phyloP scores from a whole-genome alignment of 148 eudicot species.

The Talinum fruticosum region DNA sequence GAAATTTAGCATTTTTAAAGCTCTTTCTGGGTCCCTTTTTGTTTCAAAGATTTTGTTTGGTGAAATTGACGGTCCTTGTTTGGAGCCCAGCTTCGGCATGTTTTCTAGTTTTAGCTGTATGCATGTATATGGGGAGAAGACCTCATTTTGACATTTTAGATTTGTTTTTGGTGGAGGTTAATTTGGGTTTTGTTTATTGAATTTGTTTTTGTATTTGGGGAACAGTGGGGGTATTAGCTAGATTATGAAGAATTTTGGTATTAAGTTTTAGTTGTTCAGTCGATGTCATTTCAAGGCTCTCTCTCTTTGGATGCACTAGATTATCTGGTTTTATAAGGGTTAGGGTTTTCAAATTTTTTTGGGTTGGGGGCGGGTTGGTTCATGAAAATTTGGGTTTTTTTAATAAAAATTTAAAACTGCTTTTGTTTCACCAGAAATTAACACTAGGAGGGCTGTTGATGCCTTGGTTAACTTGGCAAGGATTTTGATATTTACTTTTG shows the following conservation, averaged over 20 bases:
- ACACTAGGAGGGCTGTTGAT: not conserved
- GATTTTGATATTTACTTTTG: not conserved
- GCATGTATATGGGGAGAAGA: not conserved
- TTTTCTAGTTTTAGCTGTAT: not conserved
- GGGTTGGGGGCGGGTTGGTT: not conserved
- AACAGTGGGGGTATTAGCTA: no score
- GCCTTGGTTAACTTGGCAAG: not conserved
- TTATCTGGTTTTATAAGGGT: not conserved
- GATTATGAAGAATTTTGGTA: not conserved
- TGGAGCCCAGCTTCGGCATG: not conserved
- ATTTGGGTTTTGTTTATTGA: not conserved
- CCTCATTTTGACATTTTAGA: not conserved
- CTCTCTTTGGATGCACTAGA: not conserved
- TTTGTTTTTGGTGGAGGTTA: not conserved
- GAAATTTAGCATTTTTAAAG: not conserved
- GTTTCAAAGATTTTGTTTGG: not conserved
- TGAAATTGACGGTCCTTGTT: not conserved
- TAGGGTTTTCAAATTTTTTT: not conserved
- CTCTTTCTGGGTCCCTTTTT: not conserved
- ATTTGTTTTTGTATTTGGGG: not conserved
- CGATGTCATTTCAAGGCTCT: not conserved
- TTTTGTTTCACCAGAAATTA: not conserved
- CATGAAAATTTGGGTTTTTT: not conserved
- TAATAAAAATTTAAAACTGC: not conserved
- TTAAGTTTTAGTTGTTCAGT: not conserved